phyloP scores from a whole-genome alignment of 768 basidiomycete species.

The Mycena olivaceomarginata region DNA sequence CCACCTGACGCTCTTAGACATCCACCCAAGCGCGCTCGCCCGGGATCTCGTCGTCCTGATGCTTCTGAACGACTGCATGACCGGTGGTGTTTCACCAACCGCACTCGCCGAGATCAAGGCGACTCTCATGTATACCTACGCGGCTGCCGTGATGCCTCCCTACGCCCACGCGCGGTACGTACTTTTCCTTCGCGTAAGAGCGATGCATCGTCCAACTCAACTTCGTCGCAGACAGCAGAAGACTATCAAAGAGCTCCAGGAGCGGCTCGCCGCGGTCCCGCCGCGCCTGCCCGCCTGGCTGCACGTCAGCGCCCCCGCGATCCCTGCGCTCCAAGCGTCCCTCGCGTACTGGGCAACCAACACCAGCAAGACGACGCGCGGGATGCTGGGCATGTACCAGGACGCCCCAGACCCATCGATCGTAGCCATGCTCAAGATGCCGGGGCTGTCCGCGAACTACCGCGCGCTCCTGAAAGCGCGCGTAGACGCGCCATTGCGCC shows the following conservation, averaged over 20 bases:
- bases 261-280: constrained; percentile 31
- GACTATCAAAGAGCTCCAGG: constrained; percentile 36
- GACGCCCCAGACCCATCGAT: background rate
- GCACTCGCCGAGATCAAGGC: constrained; percentile 45
- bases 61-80: constrained; percentile 47
- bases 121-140: constrained; percentile 50
- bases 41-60: constrained; percentile 47
- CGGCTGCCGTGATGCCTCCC: constrained; percentile 47
- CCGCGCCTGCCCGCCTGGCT: constrained; percentile 48
- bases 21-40: constrained; percentile 50
- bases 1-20: constrained; percentile 51
- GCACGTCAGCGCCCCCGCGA: constrained; percentile 41
- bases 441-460: constrained; percentile 21
- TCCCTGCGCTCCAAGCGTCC: constrained; percentile 39
- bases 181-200: background rate
- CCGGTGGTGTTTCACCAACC: constrained; percentile 24
- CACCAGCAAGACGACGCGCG: constrained; percentile 33
- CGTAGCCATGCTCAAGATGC: constrained; percentile 18
- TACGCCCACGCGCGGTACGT: constrained; percentile 47
- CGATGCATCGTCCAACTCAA: background rate
- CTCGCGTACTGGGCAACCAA: constrained; percentile 46
- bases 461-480: constrained; percentile 9
- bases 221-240: constrained; percentile 29
- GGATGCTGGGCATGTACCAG: constrained; percentile 34
- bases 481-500: constrained; percentile 11